Base-by-base conservation (phyloP, 148 eudicot genomes). In the Diospyros lotus region DNA sequence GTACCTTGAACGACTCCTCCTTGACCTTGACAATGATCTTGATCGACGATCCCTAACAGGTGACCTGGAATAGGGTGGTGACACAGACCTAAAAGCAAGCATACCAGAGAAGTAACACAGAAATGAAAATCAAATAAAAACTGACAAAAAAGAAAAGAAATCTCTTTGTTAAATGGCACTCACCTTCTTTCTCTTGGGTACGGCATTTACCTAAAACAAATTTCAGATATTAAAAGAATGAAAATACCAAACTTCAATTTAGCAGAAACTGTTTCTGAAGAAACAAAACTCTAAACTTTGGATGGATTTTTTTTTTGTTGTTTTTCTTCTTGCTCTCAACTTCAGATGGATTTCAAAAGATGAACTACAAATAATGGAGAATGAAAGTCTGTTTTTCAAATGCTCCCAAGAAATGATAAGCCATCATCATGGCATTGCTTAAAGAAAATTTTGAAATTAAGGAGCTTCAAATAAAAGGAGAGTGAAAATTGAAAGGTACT, bases 1-100 rank as follows among this genome's bases (percentile, higher is more conserved):
- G 44, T 81, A 89, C 93, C 89, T 82, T 62, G 93, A 89, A 15
- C 83, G 87, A 77, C 87, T 85, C 55, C 76, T 84, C 77, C 84
- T 83, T 28, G 90, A 79, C 76, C 76, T 77, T 38, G 87, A 80
- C 72, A 73, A 76, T 67, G 83, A 80, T 68, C 79, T 66, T 8
- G 83, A 75, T 66, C 81, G 79, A 58, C 69, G 75, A 28, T 43
- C 70, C 76, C 72, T 70, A 17, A 43, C 64, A 77, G 73, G 79
- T 41, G 79, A 76, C 40, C 40, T 43, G 18, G 81, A 73, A 58
- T 73, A 54, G 61, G 73, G 43, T 38, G 84, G 89, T 43, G 90
- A 86, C 76, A 79, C 69, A 70, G 88, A 89, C 81, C 90, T 89
- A 71, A 53, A 77, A 62, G 60, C 79, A 69, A 60, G 28, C 66